Evolutionary conservation across 805 yeast genomes (phyloP), one percentile per base, ranked within the genome.

Genomic region (Candida easanensis): DNA sequence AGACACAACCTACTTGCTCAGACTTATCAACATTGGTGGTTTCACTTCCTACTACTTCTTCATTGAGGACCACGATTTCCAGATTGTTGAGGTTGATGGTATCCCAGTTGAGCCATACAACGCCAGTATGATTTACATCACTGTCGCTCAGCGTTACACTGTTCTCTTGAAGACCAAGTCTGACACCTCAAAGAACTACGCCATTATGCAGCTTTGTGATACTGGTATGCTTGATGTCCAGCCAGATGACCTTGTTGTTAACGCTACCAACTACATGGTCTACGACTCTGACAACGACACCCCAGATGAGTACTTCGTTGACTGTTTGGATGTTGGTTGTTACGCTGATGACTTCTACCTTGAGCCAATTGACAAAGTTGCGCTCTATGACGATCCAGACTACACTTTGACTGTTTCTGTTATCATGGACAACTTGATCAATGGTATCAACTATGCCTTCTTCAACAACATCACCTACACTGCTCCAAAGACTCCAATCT

Each of bases 31-130:
- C 68, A 74, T 80, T 52, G 98, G 97, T 61, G 91, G 96, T 28
- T 90, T 93, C 63, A 86, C 86, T 8, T 88, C 97, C 7, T 96
- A 89, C 66, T 88, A 84, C 66, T 65, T 93, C 58, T 86, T 81
- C 71, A 78, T 93, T 62, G 95, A 91, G 67, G 96, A 82, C 65
- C 97, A 91, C 66, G 77, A 75, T 26, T 75, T 93, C 66, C 80
- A 88, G 13, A 83, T 93, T 39, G 84, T 93, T 49, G 98, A 90
- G 60, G 84, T 89, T 37, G 99, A 93, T 64, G 99, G 99, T 63
- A 70, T 90, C 36, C 77, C 84, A 57, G 90, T 87, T 16, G 86
- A 89, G 64, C 82, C 82, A 36, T 78, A 80, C 57, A 77, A 72
- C 44, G 83, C 96, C 8, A 75, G 74, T 26, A 73, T 79, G 70